These are phyloP conservation scores for Plectranthus barbatus DNA, from an alignment of 257 asterid species.

Conservation along the genomic window DNA sequence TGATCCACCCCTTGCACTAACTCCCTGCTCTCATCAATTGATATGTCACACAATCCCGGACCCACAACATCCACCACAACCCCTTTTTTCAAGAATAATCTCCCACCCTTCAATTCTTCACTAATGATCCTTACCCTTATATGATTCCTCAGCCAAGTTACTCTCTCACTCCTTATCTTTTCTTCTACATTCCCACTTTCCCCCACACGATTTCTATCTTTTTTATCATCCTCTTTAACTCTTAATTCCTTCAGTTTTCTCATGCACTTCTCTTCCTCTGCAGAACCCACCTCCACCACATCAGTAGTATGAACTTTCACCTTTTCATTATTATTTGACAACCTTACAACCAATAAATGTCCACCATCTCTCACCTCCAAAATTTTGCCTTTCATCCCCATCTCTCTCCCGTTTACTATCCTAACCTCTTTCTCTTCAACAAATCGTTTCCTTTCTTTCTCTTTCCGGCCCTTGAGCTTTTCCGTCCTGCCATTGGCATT, in stretches of 20 bases:
- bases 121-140: conserved; percentile 73
- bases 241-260: conserved; percentile 33
- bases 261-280: conserved; percentile 54
- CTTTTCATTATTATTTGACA: conserved; percentile 36
- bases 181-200: conserved; percentile 20
- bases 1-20: conserved; percentile 75
- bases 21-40: conserved; percentile 64
- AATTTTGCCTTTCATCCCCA: conserved; percentile 60
- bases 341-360: conserved; percentile 40
- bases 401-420: conserved; percentile 52
- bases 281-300: conserved; percentile 62
- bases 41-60: conserved; percentile 57
- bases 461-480: conserved; percentile 17
- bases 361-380: conserved; percentile 45
- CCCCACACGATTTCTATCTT: conserved; percentile 9
- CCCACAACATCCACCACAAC: conserved; percentile 75
- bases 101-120: conserved; percentile 57
- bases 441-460: conserved; percentile 14
- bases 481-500: conserved; percentile 7
- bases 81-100: conserved; percentile 62
- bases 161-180: conserved; percentile 16
- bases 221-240: conserved; percentile 13
- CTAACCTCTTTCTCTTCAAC: conserved; percentile 55
- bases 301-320: conserved; percentile 38
- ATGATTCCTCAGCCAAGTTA: conserved; percentile 66